Evolutionary conservation across 306 rosid species (phyloP).

Genomic region (Malus domestica): ASM211411v1 NC_041804.1:1247001-1247500

Average conservation of each 20-base stretch:
- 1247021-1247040: neutral
- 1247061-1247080: neutral
- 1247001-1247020: neutral
- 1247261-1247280: fast-evolving
- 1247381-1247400: neutral
- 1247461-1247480: conserved; percentile 29
- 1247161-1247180: too few relatives aligned
- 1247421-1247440: conserved; percentile 10
- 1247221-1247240: too few relatives aligned
- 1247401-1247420: neutral
- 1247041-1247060: neutral
- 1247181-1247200: too few relatives aligned
- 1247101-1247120: neutral
- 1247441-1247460: conserved; percentile 14
- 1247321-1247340: neutral
- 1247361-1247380: too few relatives aligned
- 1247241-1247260: too few relatives aligned
- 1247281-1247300: too few relatives aligned
- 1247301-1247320: neutral
- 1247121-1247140: neutral
- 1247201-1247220: too few relatives aligned
- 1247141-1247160: neutral
- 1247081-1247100: neutral
- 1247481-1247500: conserved; percentile 23
- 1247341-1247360: neutral